Base-by-base conservation (phyloP, 495 filamentous ascomycete species). In the Lepidopterella palustris region DNA sequence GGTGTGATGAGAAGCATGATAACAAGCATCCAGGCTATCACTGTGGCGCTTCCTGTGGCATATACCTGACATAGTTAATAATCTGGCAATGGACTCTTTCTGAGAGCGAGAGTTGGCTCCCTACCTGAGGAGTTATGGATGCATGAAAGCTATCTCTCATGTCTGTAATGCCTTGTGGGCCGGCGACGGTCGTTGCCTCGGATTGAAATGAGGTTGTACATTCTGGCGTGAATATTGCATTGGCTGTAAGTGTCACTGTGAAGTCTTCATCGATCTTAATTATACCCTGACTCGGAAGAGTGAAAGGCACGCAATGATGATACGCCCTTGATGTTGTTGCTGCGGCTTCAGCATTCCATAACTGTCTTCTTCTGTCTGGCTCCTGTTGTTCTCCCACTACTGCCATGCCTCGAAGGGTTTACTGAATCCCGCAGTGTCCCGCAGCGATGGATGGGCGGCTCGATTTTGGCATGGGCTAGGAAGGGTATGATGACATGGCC, bases 1-100 rank as follows among this genome's bases (percentile, higher is more conserved):
- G 86, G 93, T 3, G 90, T 95, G 57, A 97, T 92, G 56, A 96
- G 79, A 15, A 98, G 87, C 77, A 97, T 92, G 40, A 96, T 90
- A 47, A 98, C 86, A 29, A 98, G 82, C 67, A 96, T 85, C 72
- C 95, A 98, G 48, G 90, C 90, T 29, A 97, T 85, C 23, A 96
- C 87, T 0, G 93, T 97, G 20, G 88, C 87, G 25, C 89, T 89
- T 53, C 89, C 90, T 57, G 97, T 89, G 26, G 89, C 91, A 66
- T 96, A 98, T 50, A 88, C 84, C 72, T n/a, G n/a, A n/a, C n/a
- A n/a, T n/a, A n/a, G n/a, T n/a, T n/a, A n/a, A n/a, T n/a, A n/a
- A n/a, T n/a, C n/a, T n/a, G n/a, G n/a, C n/a, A n/a, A n/a, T n/a
- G n/a, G n/a, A n/a, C n/a, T n/a, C n/a, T n/a, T n/a, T n/a, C n/a